A percentile compares a stretch with the other conserved stretches of the same genome.
These are phyloP conservation scores for Globisporangium carolinianum DNA, from an alignment of 352 stramenopile species.

Conservation along the genomic window DNA sequence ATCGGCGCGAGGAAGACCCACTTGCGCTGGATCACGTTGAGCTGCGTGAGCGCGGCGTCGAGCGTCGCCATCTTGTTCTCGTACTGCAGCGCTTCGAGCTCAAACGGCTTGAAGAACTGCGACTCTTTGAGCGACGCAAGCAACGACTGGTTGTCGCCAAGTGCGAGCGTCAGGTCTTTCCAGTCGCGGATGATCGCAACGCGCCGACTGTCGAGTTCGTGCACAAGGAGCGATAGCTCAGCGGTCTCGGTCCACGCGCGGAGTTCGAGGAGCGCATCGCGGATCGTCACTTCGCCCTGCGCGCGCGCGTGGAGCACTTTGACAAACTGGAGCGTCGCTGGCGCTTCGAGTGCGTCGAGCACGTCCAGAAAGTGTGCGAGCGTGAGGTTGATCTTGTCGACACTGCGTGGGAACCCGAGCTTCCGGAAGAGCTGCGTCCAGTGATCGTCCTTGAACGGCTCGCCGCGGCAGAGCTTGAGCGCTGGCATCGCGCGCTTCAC, in stretches of 20 bases:
- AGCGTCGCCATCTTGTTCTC: slow-evolving; percentile 87
- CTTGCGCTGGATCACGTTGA: slow-evolving; percentile 93
- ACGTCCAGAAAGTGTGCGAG: slow-evolving; percentile 88
- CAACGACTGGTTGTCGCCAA: slow-evolving; percentile 94
- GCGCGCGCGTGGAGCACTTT: slow-evolving; percentile 89
- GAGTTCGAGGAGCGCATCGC: slow-evolving; percentile 92
- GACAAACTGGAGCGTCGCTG: slow-evolving; percentile 88
- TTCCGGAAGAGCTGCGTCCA: slow-evolving; percentile 93
- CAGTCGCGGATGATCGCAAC: slow-evolving; percentile 94
- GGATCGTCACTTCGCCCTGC: slow-evolving; percentile 92
- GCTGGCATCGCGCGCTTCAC: slow-evolving; percentile 88
- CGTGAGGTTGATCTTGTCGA: slow-evolving; percentile 87
- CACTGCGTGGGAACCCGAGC: slow-evolving; percentile 75
- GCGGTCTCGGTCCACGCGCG: slow-evolving; percentile 90
- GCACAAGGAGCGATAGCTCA: slow-evolving; percentile 82
- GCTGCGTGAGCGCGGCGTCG: slow-evolving; percentile 69
- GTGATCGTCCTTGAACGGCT: slow-evolving; percentile 96
- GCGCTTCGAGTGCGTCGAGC: slow-evolving; percentile 65
- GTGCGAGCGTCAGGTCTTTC: slow-evolving; percentile 91
- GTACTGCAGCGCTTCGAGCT: slow-evolving; percentile 86
- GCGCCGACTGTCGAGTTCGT: slow-evolving; percentile 72
- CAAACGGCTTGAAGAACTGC: slow-evolving; percentile 94
- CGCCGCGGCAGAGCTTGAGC: slow-evolving; percentile 91
- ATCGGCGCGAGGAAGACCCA: slow-evolving; percentile 97
- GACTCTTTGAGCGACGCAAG: slow-evolving; percentile 93